These are phyloP conservation scores for Boletus eberwhitei DNA, from an alignment of 768 basidiomycete species.

Conservation along the genomic window DNA sequence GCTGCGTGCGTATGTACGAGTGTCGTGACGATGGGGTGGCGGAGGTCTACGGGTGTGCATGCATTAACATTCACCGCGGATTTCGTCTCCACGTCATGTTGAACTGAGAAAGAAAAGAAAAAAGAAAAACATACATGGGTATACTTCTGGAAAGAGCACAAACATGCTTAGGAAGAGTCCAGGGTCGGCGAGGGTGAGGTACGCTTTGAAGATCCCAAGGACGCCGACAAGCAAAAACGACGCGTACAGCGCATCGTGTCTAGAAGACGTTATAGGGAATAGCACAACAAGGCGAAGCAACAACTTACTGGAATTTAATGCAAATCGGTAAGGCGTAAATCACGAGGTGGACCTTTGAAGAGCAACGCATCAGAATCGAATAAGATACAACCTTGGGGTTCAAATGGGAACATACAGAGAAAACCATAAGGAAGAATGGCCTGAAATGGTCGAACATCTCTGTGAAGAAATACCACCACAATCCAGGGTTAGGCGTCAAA, in stretches of 20 bases:
- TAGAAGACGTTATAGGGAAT: slow-evolving; percentile 24
- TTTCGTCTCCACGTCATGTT: background rate
- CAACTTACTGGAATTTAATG: slow-evolving; percentile 77
- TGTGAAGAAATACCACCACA: slow-evolving; percentile 97
- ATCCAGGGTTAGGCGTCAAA: slow-evolving; percentile 87
- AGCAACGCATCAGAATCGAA: background rate
- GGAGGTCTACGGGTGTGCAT: slow-evolving; percentile 55
- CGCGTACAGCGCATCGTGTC: slow-evolving; percentile 84
- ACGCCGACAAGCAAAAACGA: slow-evolving; percentile 73
- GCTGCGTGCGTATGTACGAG: slow-evolving; percentile 82
- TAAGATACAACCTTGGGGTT: background rate
- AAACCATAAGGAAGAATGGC: slow-evolving; percentile 91
- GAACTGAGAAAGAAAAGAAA: slow-evolving; percentile 4
- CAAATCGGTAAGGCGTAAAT: slow-evolving; percentile 84
- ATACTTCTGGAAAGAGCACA: slow-evolving; percentile 77
- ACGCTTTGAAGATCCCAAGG: slow-evolving; percentile 83
- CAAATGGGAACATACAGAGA: slow-evolving; percentile 58
- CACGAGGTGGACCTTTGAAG: slow-evolving; percentile 65
- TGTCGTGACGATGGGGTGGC: slow-evolving; percentile 79
- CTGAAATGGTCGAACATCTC: slow-evolving; percentile 99
- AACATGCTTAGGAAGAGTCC: slow-evolving; percentile 83
- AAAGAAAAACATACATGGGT: slow-evolving; percentile 60
- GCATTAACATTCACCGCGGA: background rate
- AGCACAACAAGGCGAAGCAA: background rate
- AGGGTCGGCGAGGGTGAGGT: slow-evolving; percentile 86